phyloP scores from a whole-genome alignment of 2,329 filamentous ascomycete species.

The Beauveria scarabaeidicola region DNA sequence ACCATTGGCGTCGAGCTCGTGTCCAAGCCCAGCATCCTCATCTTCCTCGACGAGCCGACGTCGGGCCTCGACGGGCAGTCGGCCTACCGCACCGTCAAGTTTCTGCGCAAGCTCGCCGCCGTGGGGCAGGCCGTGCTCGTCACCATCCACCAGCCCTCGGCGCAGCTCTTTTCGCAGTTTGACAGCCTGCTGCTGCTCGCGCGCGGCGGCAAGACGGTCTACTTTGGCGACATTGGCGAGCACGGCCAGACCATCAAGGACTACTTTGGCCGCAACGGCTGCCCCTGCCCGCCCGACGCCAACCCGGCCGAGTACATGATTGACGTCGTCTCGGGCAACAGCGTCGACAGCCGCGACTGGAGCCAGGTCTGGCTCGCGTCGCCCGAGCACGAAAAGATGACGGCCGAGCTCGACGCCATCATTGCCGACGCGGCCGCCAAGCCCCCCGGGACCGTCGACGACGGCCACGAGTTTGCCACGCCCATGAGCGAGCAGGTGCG shows the following conservation, averaged over 20 bases:
- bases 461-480: constrained; percentile 64
- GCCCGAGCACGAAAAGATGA: constrained; percentile 45
- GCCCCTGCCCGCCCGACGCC: constrained; percentile 49
- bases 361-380: constrained; percentile 63
- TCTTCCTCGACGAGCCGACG: constrained; percentile 56
- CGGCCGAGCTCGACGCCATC: constrained; percentile 55
- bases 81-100: constrained; percentile 56
- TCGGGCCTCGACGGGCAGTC: constrained; percentile 61
- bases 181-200: constrained; percentile 57
- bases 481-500: constrained; percentile 55
- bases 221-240: constrained; percentile 58
- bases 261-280: constrained; percentile 61
- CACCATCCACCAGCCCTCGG: constrained; percentile 64
- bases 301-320: constrained; percentile 77
- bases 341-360: constrained; percentile 47
- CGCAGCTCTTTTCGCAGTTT: constrained; percentile 57
- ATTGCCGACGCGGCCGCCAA: constrained; percentile 44
- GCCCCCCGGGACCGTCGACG: constrained; percentile 31
- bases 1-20: constrained; percentile 55
- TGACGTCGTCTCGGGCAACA: constrained; percentile 41
- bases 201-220: constrained; percentile 56
- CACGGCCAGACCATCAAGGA: constrained; percentile 44
- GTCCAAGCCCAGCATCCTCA: constrained; percentile 49
- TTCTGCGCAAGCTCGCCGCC: constrained; percentile 57
- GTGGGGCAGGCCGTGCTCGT: constrained; percentile 59